A percentile compares a stretch with the other conserved stretches of the same genome.
These are phyloP conservation scores for Delphinella strobiligena DNA, from an alignment of 2,329 filamentous ascomycete species.

Conservation along the genomic window DNA sequence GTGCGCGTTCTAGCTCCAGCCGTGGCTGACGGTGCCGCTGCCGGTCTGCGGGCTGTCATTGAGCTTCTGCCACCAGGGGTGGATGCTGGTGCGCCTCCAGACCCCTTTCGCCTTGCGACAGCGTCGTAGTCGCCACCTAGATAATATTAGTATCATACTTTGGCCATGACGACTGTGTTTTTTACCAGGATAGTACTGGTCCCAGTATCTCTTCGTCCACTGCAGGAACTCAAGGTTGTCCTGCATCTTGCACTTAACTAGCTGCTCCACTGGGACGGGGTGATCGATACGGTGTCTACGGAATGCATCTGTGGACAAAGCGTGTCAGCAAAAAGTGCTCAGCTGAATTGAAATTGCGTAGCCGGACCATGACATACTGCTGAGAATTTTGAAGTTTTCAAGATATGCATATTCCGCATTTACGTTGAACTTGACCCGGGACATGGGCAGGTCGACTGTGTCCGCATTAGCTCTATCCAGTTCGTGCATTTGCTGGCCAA, in stretches of 20 bases:
- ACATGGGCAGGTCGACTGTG: conserved; percentile 78
- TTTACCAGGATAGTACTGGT: conserved; percentile 80
- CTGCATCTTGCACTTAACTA: conserved; percentile 99
- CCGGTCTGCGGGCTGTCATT: conserved; percentile 31
- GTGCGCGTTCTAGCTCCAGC: conserved; percentile 29
- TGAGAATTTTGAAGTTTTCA: conserved; percentile 95
- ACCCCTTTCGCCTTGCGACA: conserved; percentile 69
- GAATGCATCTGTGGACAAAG: conserved; percentile 78
- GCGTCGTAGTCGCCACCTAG: conserved; percentile 83
- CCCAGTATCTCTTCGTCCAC: conserved; percentile 95
- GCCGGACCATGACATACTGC: conserved; percentile 60
- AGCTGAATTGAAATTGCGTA: no score
- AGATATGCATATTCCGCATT: conserved; percentile 95
- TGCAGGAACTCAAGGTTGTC: conserved; percentile 98
- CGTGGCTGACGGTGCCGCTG: conserved; percentile 39
- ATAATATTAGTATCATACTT: no score
- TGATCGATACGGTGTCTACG: conserved; percentile 79
- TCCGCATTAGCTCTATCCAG: not conserved
- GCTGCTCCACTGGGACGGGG: conserved; percentile 72
- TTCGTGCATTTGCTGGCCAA: no score
- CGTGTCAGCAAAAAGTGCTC: no score
- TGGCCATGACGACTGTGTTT: no score
- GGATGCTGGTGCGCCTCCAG: conserved; percentile 35
- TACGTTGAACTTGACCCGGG: conserved; percentile 94
- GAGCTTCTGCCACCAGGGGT: conserved; percentile 43